Evolutionary conservation across 179 eudicot species (phyloP), one percentile per base, ranked within the genome.

Genomic region (Vitellaria paradoxa): DNA sequence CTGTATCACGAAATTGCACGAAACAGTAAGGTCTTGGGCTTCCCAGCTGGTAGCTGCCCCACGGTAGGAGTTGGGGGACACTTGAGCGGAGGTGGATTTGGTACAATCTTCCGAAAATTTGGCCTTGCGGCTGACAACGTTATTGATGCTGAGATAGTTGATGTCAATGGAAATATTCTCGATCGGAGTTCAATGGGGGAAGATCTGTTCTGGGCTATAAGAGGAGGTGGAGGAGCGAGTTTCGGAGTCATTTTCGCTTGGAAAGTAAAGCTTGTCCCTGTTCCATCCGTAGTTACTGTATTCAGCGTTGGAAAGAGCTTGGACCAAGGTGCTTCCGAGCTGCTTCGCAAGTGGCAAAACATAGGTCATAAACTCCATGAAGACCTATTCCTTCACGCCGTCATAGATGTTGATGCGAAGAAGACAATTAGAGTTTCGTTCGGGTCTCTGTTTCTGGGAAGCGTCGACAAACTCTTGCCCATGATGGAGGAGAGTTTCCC

Each of bases 161-260:
- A 76, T 76, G 78, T 20, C 11, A 65, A 76, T 20, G 80, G 80
- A 6, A 40, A 7, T 5, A 52, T 77, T 47, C 46, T 68, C 1
- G 40, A 77, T 61, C 69, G 80, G 45, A 71, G 66, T 26, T 26
- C 75, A 15, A 68, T 77, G 80, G 80, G 80, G 11, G 80, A 77
- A 53, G 80, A 77, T 56, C 21, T 77, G 9, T 77, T 77, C 40
- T 77, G 80, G 80, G 80, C 80, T 1, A 77, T 77, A n/a, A 40
- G 77, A 56, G 81, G 81, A 26, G 81, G 81, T 11, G 81, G 81
- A 2, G 81, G 72, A 10, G 76, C 72, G 10, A 78, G 80, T 26
- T 77, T 77, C n/a, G 80, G 74, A 9, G 64, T 77, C 20, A 57
- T 77, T 18, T 61, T 77, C 0, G 7, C 74, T 17, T 77, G 73